Evolutionary conservation across 345 rosid species (phyloP).

Genomic region (Camelina sativa): DNA sequence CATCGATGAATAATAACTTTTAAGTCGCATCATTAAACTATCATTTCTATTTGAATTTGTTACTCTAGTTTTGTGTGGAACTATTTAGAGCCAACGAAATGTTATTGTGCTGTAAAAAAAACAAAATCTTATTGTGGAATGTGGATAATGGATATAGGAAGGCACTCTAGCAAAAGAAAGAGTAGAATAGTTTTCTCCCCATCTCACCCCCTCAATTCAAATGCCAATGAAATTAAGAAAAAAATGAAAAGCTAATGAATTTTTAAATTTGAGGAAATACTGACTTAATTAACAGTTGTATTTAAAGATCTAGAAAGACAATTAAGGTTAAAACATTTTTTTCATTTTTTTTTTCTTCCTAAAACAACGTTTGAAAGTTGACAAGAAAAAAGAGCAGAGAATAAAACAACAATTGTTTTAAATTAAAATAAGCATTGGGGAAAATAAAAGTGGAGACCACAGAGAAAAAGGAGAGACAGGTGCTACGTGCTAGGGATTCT

Average conservation of each 20-base stretch:
- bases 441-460: constrained; percentile 38
- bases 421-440: constrained; percentile 17
- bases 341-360: neutral
- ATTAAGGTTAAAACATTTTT: neutral
- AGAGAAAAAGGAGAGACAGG: constrained; percentile 36
- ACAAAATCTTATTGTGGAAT: neutral
- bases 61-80: neutral
- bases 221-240: neutral
- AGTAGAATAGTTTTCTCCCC: neutral
- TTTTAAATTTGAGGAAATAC: neutral
- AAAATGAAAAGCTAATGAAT: neutral
- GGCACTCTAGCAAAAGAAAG: neutral
- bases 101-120: neutral
- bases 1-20: neutral
- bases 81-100: neutral
- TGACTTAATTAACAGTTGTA: neutral
- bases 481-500: constrained; percentile 22
- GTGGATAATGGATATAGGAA: neutral
- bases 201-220: neutral
- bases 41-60: neutral
- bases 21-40: neutral
- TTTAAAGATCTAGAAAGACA: neutral
- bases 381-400: neutral
- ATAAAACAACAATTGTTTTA: neutral
- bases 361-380: neutral